Evolutionary conservation across 768 basidiomycete genomes (phyloP).

Genomic region (Xerocomellus amylosporus): DNA sequence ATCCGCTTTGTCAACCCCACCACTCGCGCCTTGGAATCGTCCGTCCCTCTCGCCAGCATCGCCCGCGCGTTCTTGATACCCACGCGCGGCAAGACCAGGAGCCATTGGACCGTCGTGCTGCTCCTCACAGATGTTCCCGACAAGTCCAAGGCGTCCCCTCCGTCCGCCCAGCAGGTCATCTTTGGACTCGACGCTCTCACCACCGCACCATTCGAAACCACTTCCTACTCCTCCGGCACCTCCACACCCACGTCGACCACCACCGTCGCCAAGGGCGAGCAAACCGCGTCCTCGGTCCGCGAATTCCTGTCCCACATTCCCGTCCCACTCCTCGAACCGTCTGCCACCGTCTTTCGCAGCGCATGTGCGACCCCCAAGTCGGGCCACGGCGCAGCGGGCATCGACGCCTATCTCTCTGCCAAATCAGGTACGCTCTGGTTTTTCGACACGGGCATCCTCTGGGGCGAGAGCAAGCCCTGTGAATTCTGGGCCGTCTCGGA

Average conservation of each 20-base stretch:
- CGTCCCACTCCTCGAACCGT: slow-evolving; percentile 46
- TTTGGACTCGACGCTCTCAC: slow-evolving; percentile 67
- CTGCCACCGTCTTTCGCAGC: slow-evolving; percentile 53
- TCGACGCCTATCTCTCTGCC: slow-evolving; percentile 70
- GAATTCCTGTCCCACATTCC: slow-evolving; percentile 51
- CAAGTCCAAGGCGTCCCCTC: slow-evolving; percentile 37
- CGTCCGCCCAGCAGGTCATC: slow-evolving; percentile 53
- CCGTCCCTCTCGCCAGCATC: slow-evolving; percentile 48
- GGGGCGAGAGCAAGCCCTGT: slow-evolving; percentile 74
- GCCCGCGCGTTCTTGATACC: slow-evolving; percentile 68
- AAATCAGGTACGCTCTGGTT: slow-evolving; percentile 75
- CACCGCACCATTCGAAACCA: slow-evolving; percentile 44
- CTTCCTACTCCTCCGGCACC: slow-evolving; percentile 32
- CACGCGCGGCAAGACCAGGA: slow-evolving; percentile 67
- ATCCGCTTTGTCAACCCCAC: slow-evolving; percentile 53
- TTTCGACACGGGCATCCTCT: slow-evolving; percentile 61
- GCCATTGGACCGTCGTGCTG: slow-evolving; percentile 71
- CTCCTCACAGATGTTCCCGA: slow-evolving; percentile 55
- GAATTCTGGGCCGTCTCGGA: slow-evolving; percentile 70
- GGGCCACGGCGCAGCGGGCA: slow-evolving; percentile 50
- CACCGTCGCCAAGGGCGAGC: slow-evolving; percentile 47
- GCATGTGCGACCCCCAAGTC: slow-evolving; percentile 39
- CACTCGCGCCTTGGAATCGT: slow-evolving; percentile 48
- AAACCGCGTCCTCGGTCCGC: slow-evolving; percentile 49
- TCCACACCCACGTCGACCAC: slow-evolving; percentile 26